Evolutionary conservation across 2,329 filamentous ascomycete genomes (phyloP).

Genomic region (Penicillium sp.): DNA sequence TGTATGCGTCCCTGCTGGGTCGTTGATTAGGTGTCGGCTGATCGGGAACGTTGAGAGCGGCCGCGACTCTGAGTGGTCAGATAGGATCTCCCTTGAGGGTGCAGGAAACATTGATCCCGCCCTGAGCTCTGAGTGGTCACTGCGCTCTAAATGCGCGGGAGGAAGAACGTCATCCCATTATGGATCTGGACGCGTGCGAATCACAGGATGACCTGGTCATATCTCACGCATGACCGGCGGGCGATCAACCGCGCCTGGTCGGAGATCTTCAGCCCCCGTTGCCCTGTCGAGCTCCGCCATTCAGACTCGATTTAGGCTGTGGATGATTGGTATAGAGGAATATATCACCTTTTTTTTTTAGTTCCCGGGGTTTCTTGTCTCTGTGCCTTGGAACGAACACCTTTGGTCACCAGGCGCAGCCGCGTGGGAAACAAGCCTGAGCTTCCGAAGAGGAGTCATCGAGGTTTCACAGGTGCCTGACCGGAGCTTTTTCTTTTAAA

Average conservation of each 20-base stretch:
- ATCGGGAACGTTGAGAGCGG: slow-evolving; percentile 10
- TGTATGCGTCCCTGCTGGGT: slow-evolving; percentile 8
- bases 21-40: slow-evolving; percentile 26
- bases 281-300: slow-evolving; percentile 10
- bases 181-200: slow-evolving; percentile 14
- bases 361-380: not conserved
- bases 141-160: not conserved
- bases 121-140: not conserved
- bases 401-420: slow-evolving; percentile 20
- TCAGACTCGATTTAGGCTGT: slow-evolving; percentile 1
- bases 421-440: slow-evolving; percentile 17
- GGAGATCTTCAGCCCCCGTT: slow-evolving; percentile 12
- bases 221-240: slow-evolving; percentile 20
- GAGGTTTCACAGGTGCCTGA: slow-evolving; percentile 22
- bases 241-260: slow-evolving; percentile 16
- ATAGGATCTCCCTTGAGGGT: not conserved
- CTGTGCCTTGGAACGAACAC: slow-evolving; percentile 21
- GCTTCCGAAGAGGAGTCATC: not conserved
- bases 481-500: not conserved
- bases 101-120: not conserved
- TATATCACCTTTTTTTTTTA: not conserved
- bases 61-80: slow-evolving; percentile 5
- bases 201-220: slow-evolving; percentile 16
- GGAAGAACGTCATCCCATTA: slow-evolving; percentile 5
- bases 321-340: slow-evolving; percentile 3